Base-by-base conservation (phyloP, 306 rosid genomes). In the Morella rubra region DNA sequence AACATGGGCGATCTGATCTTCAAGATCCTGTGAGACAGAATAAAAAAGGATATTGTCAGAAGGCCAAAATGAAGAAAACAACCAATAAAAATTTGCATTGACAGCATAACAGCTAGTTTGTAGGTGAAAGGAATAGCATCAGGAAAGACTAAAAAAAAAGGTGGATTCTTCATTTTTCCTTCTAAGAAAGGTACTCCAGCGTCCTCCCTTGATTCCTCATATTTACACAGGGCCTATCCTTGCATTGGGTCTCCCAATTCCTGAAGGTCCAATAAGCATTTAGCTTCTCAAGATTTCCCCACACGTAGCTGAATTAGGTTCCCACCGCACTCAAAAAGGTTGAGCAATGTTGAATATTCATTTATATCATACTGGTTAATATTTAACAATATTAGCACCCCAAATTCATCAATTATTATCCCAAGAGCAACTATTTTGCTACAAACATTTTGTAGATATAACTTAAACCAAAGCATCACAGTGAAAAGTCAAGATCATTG, bases 11-110 rank as follows among this genome's bases (percentile, higher is more conserved):
- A 12, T 65, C 51, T 76, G 71, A 24, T 76, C 73, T 61, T 53
- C n/a, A 44, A 54, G 44, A 76, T 53, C 79, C 69, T 75, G 72
- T 18, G 27, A 68, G 66, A 55, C 5, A 66, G 14, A 42, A 66
- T 18, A 19, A 66, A 66, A 42, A 41, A 42, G 20, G 8, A 37
- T 37, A 61, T 27, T 61, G 68, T 61, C n/a, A 61, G 42, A 16
- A 66, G 32, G 37, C 41, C 37, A 11, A 59, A 24, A 59, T 11
- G 3, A 11, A 1, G 13, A 49, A 49, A 3, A 12, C 52, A 47
- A 47, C 13, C 18, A 40, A 18, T 6, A 66, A 66, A 66, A 40
- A 41, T 18, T 66, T 14, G 8, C 47, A 42, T 4, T 41, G 18
- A 66, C 50, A 42, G 42, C 40, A 42, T 44, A 4, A 61, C 7